Percentiles rank a stretch among this genome's conserved stretches.
phyloP scores from a whole-genome alignment of 768 basidiomycete species.

The Termitomyces sp. region DNA sequence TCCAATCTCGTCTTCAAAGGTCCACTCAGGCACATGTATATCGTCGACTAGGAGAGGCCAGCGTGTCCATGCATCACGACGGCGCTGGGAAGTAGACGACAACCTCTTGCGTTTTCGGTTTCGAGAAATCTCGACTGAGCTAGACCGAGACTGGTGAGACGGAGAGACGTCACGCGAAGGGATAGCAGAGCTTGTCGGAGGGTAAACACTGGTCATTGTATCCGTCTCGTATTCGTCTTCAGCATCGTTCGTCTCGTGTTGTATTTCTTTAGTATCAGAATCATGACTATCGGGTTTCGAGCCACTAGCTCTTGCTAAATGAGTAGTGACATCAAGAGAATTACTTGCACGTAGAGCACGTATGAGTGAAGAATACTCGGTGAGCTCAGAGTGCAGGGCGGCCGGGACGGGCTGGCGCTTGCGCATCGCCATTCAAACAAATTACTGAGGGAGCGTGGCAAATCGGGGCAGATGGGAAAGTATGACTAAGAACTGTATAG shows the following conservation, averaged over 20 bases:
- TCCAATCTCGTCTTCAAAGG: slow-evolving; percentile 62
- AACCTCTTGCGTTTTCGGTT: slow-evolving; percentile 19
- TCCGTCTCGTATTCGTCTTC: slow-evolving; percentile 3
- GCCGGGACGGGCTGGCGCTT: slow-evolving; percentile 44
- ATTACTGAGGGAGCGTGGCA: background rate
- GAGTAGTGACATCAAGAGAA: slow-evolving; percentile 52
- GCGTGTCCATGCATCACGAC: slow-evolving; percentile 59
- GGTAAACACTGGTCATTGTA: background rate
- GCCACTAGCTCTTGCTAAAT: slow-evolving; percentile 30
- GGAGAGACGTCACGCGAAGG: slow-evolving; percentile 13
- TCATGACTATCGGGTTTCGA: slow-evolving; percentile 13
- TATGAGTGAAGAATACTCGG: slow-evolving; percentile 62
- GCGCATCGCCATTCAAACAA: slow-evolving; percentile 17
- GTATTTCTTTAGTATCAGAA: slow-evolving; percentile 7
- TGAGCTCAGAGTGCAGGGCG: slow-evolving; percentile 57
- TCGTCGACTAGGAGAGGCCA: slow-evolving; percentile 70
- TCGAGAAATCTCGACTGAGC: slow-evolving; percentile 1
- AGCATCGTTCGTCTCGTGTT: background rate
- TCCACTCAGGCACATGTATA: slow-evolving; percentile 64
- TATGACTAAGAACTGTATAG: slow-evolving; percentile 43
- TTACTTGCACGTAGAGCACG: slow-evolving; percentile 56
- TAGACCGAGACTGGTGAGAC: background rate
- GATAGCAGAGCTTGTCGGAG: slow-evolving; percentile 2
- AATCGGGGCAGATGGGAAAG: slow-evolving; percentile 21
- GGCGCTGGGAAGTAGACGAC: slow-evolving; percentile 11